Conservation (phyloP, 2,329 filamentous ascomycete genomes). For the Alternaria ethzedia region DNA sequence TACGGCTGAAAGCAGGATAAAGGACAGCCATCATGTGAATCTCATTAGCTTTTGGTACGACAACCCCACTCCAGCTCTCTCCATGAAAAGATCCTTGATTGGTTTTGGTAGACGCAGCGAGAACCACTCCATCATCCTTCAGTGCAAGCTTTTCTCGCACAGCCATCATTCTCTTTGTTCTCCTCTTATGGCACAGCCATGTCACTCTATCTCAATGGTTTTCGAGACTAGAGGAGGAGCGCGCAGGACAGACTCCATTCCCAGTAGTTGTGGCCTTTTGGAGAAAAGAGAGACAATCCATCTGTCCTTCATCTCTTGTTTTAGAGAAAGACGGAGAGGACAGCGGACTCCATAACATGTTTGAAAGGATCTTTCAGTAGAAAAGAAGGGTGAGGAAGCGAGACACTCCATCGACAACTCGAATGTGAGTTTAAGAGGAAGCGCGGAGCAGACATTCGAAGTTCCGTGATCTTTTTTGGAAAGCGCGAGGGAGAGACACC, state of each 20-base stretch:
- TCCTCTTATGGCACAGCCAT: background rate
- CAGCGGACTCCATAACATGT: background rate
- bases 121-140: background rate
- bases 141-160: background rate
- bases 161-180: background rate
- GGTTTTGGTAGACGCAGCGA: background rate
- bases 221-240: background rate
- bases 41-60: background rate
- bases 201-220: background rate
- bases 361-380: background rate
- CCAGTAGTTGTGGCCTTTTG: too few species aligned
- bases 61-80: background rate
- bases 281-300: background rate
- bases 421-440: background rate
- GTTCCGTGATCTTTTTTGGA: background rate
- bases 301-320: background rate
- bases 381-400: background rate
- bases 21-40: too few species aligned
- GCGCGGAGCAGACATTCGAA: background rate
- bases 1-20: background rate
- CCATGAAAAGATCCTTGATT: background rate
- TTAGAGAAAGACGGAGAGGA: background rate
- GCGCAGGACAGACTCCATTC: background rate
- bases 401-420: accelerated
- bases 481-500: background rate